phyloP scores from a whole-genome alignment of 805 yeast species.

The Isabelozyma pseudorhagii region DNA sequence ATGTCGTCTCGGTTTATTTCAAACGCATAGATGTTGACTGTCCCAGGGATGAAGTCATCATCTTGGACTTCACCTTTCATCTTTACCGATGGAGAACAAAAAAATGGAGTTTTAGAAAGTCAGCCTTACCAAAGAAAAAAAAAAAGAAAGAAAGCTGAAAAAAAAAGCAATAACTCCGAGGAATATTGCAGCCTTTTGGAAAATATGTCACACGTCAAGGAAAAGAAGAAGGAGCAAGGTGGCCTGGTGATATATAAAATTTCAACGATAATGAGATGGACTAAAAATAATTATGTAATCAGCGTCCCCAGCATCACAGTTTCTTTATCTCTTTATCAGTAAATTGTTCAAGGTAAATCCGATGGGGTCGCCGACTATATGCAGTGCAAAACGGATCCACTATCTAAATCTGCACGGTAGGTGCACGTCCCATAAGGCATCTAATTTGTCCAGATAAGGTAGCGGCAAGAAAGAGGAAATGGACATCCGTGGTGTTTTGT shows the following conservation, averaged over 20 bases:
- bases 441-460: background rate
- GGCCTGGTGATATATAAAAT: too few relatives aligned
- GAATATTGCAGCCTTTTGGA: too few relatives aligned
- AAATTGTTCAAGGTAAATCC: background rate
- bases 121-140: background rate
- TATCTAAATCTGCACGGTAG: background rate
- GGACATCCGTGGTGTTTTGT: background rate
- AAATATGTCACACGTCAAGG: too few relatives aligned
- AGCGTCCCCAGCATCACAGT: too few relatives aligned
- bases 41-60: constrained; percentile 52
- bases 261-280: too few relatives aligned
- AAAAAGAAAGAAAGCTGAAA: too few relatives aligned
- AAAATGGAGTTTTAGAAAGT: background rate
- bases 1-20: constrained; percentile 2
- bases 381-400: background rate
- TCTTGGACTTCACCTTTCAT: constrained; percentile 2
- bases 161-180: too few relatives aligned
- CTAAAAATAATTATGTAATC: too few relatives aligned
- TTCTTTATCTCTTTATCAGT: background rate
- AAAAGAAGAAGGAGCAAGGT: too few relatives aligned
- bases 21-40: constrained; percentile 44
- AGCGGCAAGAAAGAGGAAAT: background rate
- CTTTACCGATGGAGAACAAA: background rate
- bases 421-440: background rate
- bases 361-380: background rate